Percentiles rank a stretch among this genome's conserved stretches.
phyloP scores from a whole-genome alignment of 2,329 filamentous ascomycete species.

The Penicillium sp. region DNA sequence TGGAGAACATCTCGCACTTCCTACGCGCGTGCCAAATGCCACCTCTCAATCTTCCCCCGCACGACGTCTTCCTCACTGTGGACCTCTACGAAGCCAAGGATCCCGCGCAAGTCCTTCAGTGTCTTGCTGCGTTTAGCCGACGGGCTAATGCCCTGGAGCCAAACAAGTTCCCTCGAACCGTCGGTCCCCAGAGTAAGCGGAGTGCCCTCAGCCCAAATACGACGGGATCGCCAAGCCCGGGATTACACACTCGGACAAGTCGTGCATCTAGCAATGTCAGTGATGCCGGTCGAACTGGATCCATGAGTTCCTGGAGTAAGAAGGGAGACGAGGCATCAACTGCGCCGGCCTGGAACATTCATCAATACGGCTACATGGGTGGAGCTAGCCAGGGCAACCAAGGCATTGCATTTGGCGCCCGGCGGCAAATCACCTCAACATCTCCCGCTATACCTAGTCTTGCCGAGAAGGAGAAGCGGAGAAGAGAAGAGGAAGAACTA shows the following conservation, averaged over 20 bases:
- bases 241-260: constrained; percentile 35
- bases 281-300: constrained; percentile 50
- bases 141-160: constrained; percentile 72
- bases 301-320: constrained; percentile 85
- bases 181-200: constrained; percentile 65
- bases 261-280: constrained; percentile 53
- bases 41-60: constrained; percentile 80
- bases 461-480: constrained; percentile 74
- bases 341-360: constrained; percentile 93
- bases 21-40: constrained; percentile 78
- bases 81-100: constrained; percentile 95
- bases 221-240: constrained; percentile 55
- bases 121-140: constrained; percentile 83
- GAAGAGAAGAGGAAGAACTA: constrained; percentile 55
- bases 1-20: constrained; percentile 99
- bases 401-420: constrained; percentile 84
- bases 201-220: constrained; percentile 60
- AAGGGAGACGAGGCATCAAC: constrained; percentile 74
- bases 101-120: constrained; percentile 91
- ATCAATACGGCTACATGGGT: constrained; percentile 97
- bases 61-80: constrained; percentile 95
- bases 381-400: constrained; percentile 94
- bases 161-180: constrained; percentile 63
- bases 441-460: constrained; percentile 72
- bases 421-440: constrained; percentile 85